These are phyloP conservation scores for Picea abies DNA, from an alignment of 83 land plant genomes.

Conservation along the genomic window DNA sequence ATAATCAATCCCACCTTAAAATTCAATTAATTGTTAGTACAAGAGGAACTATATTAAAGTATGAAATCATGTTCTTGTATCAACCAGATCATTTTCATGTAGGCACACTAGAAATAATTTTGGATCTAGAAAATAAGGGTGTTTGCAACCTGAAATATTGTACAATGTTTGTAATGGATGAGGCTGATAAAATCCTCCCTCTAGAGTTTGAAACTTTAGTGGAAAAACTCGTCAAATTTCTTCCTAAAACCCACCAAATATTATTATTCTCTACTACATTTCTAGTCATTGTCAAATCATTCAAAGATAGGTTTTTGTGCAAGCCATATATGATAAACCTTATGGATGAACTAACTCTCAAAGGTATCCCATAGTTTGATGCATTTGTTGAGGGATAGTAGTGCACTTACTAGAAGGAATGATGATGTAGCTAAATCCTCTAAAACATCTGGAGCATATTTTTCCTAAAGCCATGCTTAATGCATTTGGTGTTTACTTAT, in stretches of 20 bases:
- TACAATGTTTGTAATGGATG: constrained; percentile 88
- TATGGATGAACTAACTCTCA: constrained; percentile 97
- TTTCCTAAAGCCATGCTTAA: neutral
- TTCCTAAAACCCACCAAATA: constrained; percentile 80
- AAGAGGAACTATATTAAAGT: constrained; percentile 90
- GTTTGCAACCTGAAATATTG: constrained; percentile 84
- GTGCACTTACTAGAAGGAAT: neutral
- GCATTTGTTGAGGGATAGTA: constrained; percentile 92
- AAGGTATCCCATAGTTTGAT: constrained; percentile 95
- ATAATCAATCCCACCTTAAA: constrained; percentile 43
- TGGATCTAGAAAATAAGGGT: constrained; percentile 88
- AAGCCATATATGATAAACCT: constrained; percentile 93
- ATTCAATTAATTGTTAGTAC: constrained; percentile 95
- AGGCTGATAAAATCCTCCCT: too few relatives aligned
- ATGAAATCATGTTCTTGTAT: constrained; percentile 93
- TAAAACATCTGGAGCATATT: constrained; percentile 28
- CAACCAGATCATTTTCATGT: too few relatives aligned
- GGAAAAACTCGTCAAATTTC: constrained; percentile 15
- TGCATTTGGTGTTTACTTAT: too few relatives aligned
- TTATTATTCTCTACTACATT: constrained; percentile 94
- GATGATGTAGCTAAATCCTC: constrained; percentile 27
- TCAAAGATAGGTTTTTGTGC: constrained; percentile 79
- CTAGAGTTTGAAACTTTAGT: too few relatives aligned
- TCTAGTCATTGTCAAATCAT: constrained; percentile 94
- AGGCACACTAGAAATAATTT: constrained; percentile 91